Evolutionary conservation across 148 eudicot genomes (phyloP), one percentile per base, ranked within the genome.

Genomic region (Agrostemma githago): DNA sequence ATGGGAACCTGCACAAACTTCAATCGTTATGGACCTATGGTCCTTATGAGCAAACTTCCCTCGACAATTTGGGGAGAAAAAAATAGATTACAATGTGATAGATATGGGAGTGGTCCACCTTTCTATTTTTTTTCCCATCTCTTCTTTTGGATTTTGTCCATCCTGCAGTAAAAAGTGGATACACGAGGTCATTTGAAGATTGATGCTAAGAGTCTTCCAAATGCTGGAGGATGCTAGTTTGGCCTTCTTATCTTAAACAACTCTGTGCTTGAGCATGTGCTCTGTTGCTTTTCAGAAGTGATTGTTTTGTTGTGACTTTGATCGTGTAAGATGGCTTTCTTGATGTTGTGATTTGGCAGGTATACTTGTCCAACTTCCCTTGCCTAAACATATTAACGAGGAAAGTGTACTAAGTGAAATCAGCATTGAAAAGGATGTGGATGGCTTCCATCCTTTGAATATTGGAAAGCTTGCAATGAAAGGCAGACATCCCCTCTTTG

Each of bases 401-500:
- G 96, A 90, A 86, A 89, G 62, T 77, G 85, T 92, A 43, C 76
- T 91, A 66, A 75, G 78, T 76, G 96, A 86, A 85, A 92, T 94
- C 72, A 83, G 86, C 81, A 78, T 94, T 38, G 93, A 94, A 72
- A 94, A 91, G 86, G 98, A 91, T 84, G 98, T 94, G 2, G 97
- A 94, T 85, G 98, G 97, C 26, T 94, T 94, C 84, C 98, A 94
- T 82, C 97, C 97, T 76, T 84, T 94, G 75, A 94, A 94, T 86
- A 96, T 96, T 67, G 99, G 99, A 72, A 96, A 92, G 77, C 92
- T 96, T 75, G 99, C 99, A 62, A 96, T 96, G 99, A 96, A 96
- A 90, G 96, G 97, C 83, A 88, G 99, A 85, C 89, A 89, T 37
- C 99, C 99, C 72, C 84, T 96, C 51, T 92, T 92, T 76, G 82